Evolutionary conservation across 495 filamentous ascomycete genomes (phyloP).

Genomic region (Penicillium goetzii): DNA sequence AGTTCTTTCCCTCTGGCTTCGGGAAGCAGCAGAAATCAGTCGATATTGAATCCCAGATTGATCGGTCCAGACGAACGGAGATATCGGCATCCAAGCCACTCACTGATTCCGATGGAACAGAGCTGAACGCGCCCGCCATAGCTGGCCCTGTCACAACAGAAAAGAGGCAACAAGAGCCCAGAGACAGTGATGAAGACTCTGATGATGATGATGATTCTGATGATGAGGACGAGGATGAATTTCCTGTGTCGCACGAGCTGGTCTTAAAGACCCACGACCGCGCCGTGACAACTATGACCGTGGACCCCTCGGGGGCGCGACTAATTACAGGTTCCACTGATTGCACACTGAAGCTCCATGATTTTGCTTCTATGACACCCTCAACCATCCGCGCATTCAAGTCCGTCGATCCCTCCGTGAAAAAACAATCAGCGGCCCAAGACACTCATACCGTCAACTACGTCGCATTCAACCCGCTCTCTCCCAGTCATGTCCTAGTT

Average conservation of each 20-base stretch:
- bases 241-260: constrained; percentile 91
- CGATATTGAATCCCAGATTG: constrained; percentile 78
- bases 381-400: constrained; percentile 93
- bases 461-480: constrained; percentile 81
- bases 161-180: constrained; percentile 31
- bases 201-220: constrained; percentile 62
- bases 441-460: constrained; percentile 89
- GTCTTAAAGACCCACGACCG: constrained; percentile 89
- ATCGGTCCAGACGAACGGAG: constrained; percentile 67
- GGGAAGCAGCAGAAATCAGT: constrained; percentile 77
- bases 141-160: constrained; percentile 25
- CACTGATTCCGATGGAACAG: constrained; percentile 28
- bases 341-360: constrained; percentile 88
- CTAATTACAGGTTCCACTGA: constrained; percentile 88
- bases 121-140: constrained; percentile 22
- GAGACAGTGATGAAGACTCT: constrained; percentile 53
- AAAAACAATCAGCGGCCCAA: constrained; percentile 69
- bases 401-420: constrained; percentile 81
- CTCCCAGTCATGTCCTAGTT: constrained; percentile 80
- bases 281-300: constrained; percentile 77
- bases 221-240: constrained; percentile 83
- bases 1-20: constrained; percentile 81
- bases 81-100: constrained; percentile 34
- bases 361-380: constrained; percentile 93
- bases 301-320: constrained; percentile 84